A percentile compares a stretch with the other conserved stretches of the same genome.
phyloP scores from a whole-genome alignment of 2,329 filamentous ascomycete genomes.

The Paecilomyces dactylethromorphus region DNA sequence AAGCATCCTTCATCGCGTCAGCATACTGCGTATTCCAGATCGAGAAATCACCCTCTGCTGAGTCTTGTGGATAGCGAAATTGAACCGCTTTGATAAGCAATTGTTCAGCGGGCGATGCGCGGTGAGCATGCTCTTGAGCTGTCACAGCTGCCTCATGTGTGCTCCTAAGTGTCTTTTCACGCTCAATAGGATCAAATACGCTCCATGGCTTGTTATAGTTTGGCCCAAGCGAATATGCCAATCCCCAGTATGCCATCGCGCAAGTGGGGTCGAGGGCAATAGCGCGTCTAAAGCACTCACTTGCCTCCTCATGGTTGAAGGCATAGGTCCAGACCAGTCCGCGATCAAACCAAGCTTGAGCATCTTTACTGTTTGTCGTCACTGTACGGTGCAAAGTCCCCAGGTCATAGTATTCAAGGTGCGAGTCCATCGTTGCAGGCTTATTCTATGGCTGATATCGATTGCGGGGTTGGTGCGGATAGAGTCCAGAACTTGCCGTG shows the following conservation, averaged over 20 bases:
- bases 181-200: constrained; percentile 58
- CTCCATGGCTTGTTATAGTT: constrained; percentile 79
- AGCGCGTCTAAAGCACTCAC: constrained; percentile 29
- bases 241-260: constrained; percentile 36
- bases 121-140: constrained; percentile 34
- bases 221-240: constrained; percentile 62
- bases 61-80: constrained; percentile 51
- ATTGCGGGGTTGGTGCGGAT: neutral
- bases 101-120: constrained; percentile 47
- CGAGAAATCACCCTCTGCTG: constrained; percentile 44
- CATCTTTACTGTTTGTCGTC: constrained; percentile 19
- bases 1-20: constrained; percentile 50
- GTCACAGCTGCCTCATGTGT: constrained; percentile 41
- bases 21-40: constrained; percentile 56
- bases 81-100: constrained; percentile 59
- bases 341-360: constrained; percentile 33
- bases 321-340: constrained; percentile 32
- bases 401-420: constrained; percentile 23
- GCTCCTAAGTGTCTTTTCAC: constrained; percentile 41
- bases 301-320: constrained; percentile 36
- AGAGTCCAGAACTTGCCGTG: neutral
- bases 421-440: neutral
- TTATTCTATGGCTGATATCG: neutral
- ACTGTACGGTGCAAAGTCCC: constrained; percentile 29
- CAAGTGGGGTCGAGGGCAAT: constrained; percentile 26